phyloP scores from a whole-genome alignment of 2,329 filamentous ascomycete genomes.

The Aspergillus candidus region DNA sequence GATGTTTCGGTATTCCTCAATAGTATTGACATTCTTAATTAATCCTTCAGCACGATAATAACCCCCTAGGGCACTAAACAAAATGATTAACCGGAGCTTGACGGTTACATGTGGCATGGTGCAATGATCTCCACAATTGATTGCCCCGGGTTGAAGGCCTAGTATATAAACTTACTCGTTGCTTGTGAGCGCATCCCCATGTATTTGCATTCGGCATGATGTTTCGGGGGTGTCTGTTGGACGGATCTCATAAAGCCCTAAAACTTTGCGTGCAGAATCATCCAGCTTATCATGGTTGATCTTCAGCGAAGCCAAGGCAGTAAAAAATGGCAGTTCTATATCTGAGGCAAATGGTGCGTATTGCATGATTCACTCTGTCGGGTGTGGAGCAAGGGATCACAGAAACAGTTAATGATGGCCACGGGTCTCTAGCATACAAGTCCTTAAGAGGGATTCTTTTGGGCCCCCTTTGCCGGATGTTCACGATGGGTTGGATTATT shows the following conservation, averaged over 20 bases:
- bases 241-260: constrained; percentile 84
- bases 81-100: not conserved
- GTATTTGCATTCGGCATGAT: constrained; percentile 84
- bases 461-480: too few relatives aligned
- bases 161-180: constrained; percentile 60
- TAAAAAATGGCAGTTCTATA: constrained; percentile 93
- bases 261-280: constrained; percentile 78
- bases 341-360: constrained; percentile 90
- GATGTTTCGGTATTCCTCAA: constrained; percentile 82
- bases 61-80: constrained; percentile 57
- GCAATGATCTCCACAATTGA: not conserved
- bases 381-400: too few relatives aligned
- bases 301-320: constrained; percentile 83
- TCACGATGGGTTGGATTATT: too few relatives aligned
- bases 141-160: not conserved
- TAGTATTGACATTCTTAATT: constrained; percentile 93
- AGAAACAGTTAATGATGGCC: too few relatives aligned
- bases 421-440: too few relatives aligned
- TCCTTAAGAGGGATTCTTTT: too few relatives aligned
- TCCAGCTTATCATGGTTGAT: constrained; percentile 96
- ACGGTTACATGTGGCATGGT: not conserved
- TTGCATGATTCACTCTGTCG: constrained; percentile 43
- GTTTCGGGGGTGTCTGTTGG: constrained; percentile 63
- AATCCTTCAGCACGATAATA: constrained; percentile 82
- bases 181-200: constrained; percentile 76